A percentile compares a stretch with the other conserved stretches of the same genome.
phyloP scores from a whole-genome alignment of 495 filamentous ascomycete species.

The Podospora sp. region DNA sequence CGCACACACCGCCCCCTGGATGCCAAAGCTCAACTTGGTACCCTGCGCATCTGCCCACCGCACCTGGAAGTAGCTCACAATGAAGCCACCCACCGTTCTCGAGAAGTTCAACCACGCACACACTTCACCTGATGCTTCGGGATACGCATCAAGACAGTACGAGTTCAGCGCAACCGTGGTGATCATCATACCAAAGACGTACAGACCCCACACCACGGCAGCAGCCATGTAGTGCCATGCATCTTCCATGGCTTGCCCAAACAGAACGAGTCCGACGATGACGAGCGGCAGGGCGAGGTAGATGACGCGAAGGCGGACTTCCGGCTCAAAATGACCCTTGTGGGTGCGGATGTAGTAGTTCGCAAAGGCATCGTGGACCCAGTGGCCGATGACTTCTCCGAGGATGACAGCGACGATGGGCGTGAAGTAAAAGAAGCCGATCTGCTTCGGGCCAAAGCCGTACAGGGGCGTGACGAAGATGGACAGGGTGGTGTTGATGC shows the following conservation, averaged over 20 bases:
- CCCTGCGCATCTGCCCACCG: constrained; percentile 42
- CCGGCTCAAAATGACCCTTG: constrained; percentile 59
- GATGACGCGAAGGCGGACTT: constrained; percentile 58
- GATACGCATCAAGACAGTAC: constrained; percentile 63
- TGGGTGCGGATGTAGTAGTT: constrained; percentile 51
- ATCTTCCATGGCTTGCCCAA: constrained; percentile 58
- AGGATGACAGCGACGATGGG: constrained; percentile 57
- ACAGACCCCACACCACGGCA: constrained; percentile 57
- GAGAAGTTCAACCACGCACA: constrained; percentile 55
- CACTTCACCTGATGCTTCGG: constrained; percentile 60
- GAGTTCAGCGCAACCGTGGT: constrained; percentile 62
- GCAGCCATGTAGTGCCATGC: constrained; percentile 60
- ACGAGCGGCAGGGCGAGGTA: constrained; percentile 55
- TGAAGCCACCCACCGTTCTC: constrained; percentile 52
- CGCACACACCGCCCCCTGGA: constrained; percentile 50
- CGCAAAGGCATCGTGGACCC: constrained; percentile 59
- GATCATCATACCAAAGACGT: constrained; percentile 66
- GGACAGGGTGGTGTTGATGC: constrained; percentile 63
- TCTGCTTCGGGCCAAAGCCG: constrained; percentile 54
- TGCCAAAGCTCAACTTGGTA: constrained; percentile 48
- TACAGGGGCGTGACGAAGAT: constrained; percentile 59
- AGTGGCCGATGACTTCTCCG: constrained; percentile 59
- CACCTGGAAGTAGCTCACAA: constrained; percentile 55
- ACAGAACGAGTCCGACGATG: constrained; percentile 52
- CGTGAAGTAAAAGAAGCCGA: constrained; percentile 66